Percentiles rank a stretch among this genome's conserved stretches.
Evolutionary conservation across 2,329 filamentous ascomycete genomes (phyloP).

Genomic region (Verticillium alfalfae): DNA sequence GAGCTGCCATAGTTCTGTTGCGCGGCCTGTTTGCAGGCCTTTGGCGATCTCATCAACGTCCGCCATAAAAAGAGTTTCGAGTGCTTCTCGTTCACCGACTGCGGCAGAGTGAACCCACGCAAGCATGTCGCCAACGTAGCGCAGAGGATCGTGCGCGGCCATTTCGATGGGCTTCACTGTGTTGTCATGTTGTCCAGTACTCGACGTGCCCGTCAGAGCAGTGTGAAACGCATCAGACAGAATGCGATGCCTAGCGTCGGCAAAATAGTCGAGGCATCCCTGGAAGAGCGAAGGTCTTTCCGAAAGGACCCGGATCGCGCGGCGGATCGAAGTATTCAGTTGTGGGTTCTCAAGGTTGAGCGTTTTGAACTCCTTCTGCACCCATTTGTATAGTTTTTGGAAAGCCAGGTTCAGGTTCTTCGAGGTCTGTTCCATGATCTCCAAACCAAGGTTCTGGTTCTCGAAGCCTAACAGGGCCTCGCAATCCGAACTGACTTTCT

Average conservation of each 20-base stretch:
- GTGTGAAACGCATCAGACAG: conserved; percentile 85
- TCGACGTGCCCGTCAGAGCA: conserved; percentile 70
- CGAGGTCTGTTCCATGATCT: conserved; percentile 87
- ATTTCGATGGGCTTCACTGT: conserved; percentile 88
- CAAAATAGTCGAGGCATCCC: conserved; percentile 87
- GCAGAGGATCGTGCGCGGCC: conserved; percentile 81
- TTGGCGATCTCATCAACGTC: conserved; percentile 85
- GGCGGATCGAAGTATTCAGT: conserved; percentile 77
- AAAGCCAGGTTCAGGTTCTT: conserved; percentile 84
- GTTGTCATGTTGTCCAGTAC: conserved; percentile 51
- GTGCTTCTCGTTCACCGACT: conserved; percentile 86
- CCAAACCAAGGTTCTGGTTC: conserved; percentile 79
- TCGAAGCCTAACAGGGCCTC: conserved; percentile 86
- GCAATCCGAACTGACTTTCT: conserved; percentile 83
- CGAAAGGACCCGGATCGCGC: conserved; percentile 78
- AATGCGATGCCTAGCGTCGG: conserved; percentile 80
- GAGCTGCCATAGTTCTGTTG: conserved; percentile 79
- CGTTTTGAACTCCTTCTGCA: conserved; percentile 87
- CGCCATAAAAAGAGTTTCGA: conserved; percentile 86
- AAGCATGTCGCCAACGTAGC: conserved; percentile 95
- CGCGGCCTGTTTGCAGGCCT: conserved; percentile 72
- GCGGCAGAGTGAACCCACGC: conserved; percentile 94
- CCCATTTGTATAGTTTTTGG: conserved; percentile 94
- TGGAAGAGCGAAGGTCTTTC: conserved; percentile 89
- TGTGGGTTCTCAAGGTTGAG: conserved; percentile 92